Percentiles rank a stretch among this genome's conserved stretches.
phyloP scores from a whole-genome alignment of 1,284 basidiomycete species.

The Wallemia ichthyophaga region DNA sequence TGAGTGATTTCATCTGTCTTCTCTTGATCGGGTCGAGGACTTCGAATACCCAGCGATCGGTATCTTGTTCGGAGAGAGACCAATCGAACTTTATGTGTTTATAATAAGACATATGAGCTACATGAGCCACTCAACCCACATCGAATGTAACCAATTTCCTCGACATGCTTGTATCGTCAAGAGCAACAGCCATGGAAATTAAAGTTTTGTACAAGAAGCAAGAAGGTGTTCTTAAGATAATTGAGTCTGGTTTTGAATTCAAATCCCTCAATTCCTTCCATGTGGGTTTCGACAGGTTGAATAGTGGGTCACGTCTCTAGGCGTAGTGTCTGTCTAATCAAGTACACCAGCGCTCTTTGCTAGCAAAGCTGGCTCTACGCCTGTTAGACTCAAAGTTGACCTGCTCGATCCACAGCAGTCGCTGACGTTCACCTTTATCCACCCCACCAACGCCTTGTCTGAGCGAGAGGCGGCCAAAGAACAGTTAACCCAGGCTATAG shows the following conservation, averaged over 20 bases:
- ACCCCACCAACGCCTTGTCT: constrained; percentile 26
- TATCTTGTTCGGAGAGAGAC: too few species aligned
- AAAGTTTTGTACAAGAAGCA: neutral
- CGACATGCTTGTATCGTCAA: neutral
- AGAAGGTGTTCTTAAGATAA: neutral
- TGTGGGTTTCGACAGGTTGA: neutral
- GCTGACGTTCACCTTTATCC: constrained; percentile 47
- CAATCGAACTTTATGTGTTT: neutral
- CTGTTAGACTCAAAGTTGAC: constrained; percentile 40
- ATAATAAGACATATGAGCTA: too few species aligned
- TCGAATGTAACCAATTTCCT: neutral
- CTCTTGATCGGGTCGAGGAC: constrained; percentile 60
- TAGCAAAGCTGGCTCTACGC: constrained; percentile 42
- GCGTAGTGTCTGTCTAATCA: neutral
- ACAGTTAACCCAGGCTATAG: constrained; percentile 38
- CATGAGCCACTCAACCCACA: neutral
- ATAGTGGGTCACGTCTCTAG: neutral
- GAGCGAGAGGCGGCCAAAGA: constrained; percentile 48
- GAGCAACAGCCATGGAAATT: neutral
- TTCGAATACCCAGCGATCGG: constrained; percentile 84
- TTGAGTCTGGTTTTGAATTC: neutral
- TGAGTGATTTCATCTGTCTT: constrained; percentile 42
- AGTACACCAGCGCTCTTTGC: constrained; percentile 33
- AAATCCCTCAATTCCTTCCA: neutral
- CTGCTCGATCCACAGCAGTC: constrained; percentile 32